Base-by-base conservation (phyloP, 805 yeast genomes). In the Barnettozyma vustinii region DNA sequence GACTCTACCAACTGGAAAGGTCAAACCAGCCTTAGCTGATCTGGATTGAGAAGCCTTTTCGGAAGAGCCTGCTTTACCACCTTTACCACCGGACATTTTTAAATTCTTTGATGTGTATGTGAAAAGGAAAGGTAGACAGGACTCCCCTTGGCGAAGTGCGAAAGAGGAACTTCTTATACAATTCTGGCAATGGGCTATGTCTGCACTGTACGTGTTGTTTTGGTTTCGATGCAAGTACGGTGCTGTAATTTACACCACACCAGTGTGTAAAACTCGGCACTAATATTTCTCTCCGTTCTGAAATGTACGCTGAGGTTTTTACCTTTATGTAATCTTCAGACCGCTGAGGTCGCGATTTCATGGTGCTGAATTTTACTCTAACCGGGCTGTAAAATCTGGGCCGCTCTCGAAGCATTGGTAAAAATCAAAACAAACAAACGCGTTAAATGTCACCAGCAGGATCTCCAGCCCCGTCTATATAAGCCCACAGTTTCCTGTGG, bases 1-100 rank as follows among this genome's bases (percentile, higher is more conserved):
- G 64, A 92, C 94, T 84, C 98, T 91, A 74, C 98, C 98, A 62
- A 92, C 98, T 78, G 98, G 98, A 95, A 92, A 92, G 65, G 96
- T 88, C 69, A 92, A 83, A 73, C 97, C 98, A 69, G 98, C 97
- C 81, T 90, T 92, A 58, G 97, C 84, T 62, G 98, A 92, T 84
- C 98, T 89, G 50, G 97, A 87, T 79, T 92, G 94, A 69, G 97
- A 85, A 66, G 96, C 91, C 77, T 92, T 92, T 71, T 89, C 91
- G 64, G 95, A 74, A 61, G 96, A 79, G 69, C 96, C 95, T 69
- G 97, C 96, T 78, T 91, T 91, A 70, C 94, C 94, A 80, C 84
- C 78, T 73, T 74, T 74, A 67, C 78, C 78, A 66, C 76, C 76
- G 65, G 92, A 84, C 94, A 86, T 86, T 53, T 45, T 53, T 51